Base-by-base conservation (phyloP, 2,329 filamentous ascomycete species). In the Setomelanomma holmii region DNA sequence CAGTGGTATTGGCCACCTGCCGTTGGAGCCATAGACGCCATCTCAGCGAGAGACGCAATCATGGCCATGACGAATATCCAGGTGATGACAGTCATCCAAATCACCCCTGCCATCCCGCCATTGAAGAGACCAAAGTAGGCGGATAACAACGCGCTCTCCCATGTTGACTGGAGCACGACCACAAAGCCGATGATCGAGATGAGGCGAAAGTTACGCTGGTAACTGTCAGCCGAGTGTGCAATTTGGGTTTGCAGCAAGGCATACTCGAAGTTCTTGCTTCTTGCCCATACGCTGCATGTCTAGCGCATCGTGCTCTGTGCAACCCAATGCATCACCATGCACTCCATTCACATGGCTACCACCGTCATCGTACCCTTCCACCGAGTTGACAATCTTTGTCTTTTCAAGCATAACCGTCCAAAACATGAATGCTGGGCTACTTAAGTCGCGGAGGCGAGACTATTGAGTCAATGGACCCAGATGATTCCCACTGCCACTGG, bases 1-100 rank as follows among this genome's bases (percentile, higher is more conserved):
- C 64, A 66, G 48, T 67, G 66, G 45, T 70, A 73, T 45, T 72
- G 67, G 2, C 70, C 72, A 10, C 72, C 73, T 14, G 65, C 58
- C 2, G 64, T 70, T 2, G 69, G 72, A 8, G 64, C 64, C 68
- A 55, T 54, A 71, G 58, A 49, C 6, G 55, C 51, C 55, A 58
- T 58, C 20, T 58, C 52, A 7, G 52, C 55, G 41, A 58, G 52
- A 52, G 11, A 50, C 33, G 3, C 47, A 40, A 21, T 30, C 43
- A 27, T 8, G 50, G 49, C 11, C 55, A 51, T 10, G 27, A 27
- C 23, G 40, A 45, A 5, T 39, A 34, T 19, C 47, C 50, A 16
- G 55, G n/a, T n/a, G n/a, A n/a, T n/a, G n/a, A n/a, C n/a, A 39
- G n/a, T 45, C 30, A 50, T 42, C 40, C 50, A 58, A 16, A 55